Conservation (phyloP, 805 yeast genomes). For the Candida maltosa region DNA sequence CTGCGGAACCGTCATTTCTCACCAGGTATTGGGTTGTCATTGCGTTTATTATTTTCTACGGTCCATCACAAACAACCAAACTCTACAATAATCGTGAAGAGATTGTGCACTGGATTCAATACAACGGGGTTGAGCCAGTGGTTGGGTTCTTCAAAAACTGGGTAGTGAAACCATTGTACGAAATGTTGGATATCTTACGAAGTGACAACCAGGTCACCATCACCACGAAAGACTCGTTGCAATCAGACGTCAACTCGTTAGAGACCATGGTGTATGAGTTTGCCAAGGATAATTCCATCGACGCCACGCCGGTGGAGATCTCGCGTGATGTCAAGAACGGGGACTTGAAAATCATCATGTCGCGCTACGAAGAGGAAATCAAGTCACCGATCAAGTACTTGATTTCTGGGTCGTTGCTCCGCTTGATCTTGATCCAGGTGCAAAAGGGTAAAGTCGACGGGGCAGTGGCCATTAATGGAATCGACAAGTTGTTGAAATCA, state of each 20-base stretch:
- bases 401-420: constrained; percentile 65
- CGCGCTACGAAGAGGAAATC: constrained; percentile 74
- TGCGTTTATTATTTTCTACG: constrained; percentile 40
- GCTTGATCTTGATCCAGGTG: constrained; percentile 83
- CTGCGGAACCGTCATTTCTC: constrained; percentile 34
- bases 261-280: constrained; percentile 87
- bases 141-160: constrained; percentile 74
- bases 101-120: constrained; percentile 53
- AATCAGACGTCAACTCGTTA: constrained; percentile 73
- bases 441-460: constrained; percentile 97
- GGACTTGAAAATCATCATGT: constrained; percentile 75
- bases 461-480: constrained; percentile 83
- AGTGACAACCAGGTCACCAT: constrained; percentile 74
- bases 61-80: constrained; percentile 47
- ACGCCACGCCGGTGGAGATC: constrained; percentile 25
- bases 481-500: constrained; percentile 81
- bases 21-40: constrained; percentile 68
- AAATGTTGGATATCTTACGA: constrained; percentile 75
- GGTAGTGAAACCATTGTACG: constrained; percentile 72
- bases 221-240: constrained; percentile 73
- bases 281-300: constrained; percentile 20
- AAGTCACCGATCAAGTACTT: constrained; percentile 63
- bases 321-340: constrained; percentile 60
- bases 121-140: constrained; percentile 60
- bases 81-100: constrained; percentile 50